Percentiles rank a stretch among this genome's conserved stretches.
phyloP scores from a whole-genome alignment of 1,284 basidiomycete genomes.

The Mycena sp. region DNA sequence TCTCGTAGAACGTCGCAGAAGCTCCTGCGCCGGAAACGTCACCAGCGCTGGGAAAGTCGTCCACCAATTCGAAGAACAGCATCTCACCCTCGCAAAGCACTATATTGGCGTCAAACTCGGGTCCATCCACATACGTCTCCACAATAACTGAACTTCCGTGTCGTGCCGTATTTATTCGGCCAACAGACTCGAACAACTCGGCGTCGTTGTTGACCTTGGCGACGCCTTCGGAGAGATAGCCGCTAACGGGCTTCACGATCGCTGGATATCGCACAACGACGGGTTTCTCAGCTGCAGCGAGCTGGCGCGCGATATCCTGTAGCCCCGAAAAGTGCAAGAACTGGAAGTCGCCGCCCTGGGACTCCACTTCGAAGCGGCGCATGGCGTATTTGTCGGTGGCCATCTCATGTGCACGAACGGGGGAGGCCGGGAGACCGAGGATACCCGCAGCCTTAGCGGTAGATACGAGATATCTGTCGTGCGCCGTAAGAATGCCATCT shows the following conservation, averaged over 20 bases:
- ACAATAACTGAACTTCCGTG: conserved; percentile 18
- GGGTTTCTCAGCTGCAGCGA: neutral
- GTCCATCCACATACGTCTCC: conserved; percentile 22
- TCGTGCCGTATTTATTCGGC: conserved; percentile 11
- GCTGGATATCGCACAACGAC: conserved; percentile 10
- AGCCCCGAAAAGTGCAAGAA: neutral
- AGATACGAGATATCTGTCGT: conserved; percentile 21
- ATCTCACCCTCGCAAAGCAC: conserved; percentile 15
- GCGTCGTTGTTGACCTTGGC: conserved; percentile 5
- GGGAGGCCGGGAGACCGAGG: conserved; percentile 13
- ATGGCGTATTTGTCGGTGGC: conserved; percentile 22
- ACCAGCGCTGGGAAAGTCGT: conserved; percentile 19
- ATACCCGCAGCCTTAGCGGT: conserved; percentile 16
- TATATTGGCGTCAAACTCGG: conserved; percentile 22
- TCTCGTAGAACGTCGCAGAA: conserved; percentile 17
- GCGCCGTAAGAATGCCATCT: conserved; percentile 16
- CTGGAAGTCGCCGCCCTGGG: conserved; percentile 17
- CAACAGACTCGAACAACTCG: conserved; percentile 9
- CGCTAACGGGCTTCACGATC: conserved; percentile 19
- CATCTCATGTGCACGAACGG: conserved; percentile 14
- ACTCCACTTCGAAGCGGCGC: conserved; percentile 14
- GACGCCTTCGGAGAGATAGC: conserved; percentile 20
- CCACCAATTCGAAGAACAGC: conserved; percentile 17
- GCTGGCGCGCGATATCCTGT: neutral
- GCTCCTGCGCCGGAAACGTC: neutral